Percentiles rank a stretch among this genome's conserved stretches.
These are phyloP conservation scores for Stephanodiscus triporus DNA, from an alignment of 108 stramenopile species.

Conservation along the genomic window DNA sequence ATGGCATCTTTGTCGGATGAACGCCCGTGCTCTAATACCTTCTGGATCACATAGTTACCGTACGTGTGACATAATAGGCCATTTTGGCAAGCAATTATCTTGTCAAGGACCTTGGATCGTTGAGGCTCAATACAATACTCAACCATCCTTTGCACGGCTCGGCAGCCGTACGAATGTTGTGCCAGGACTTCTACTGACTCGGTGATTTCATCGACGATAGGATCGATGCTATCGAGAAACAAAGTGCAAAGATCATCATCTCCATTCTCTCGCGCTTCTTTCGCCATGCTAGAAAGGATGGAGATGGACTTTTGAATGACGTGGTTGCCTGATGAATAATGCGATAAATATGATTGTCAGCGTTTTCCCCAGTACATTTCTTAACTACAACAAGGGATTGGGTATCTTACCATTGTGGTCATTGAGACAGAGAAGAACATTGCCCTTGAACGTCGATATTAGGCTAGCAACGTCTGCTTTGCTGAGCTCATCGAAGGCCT, in stretches of 20 bases:
- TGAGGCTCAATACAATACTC: slow-evolving; percentile 83
- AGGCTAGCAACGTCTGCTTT: slow-evolving; percentile 67
- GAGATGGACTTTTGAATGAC: slow-evolving; percentile 94
- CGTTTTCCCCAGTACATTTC: not conserved
- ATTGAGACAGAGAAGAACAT: slow-evolving; percentile 84
- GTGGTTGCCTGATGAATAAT: slow-evolving; percentile 72
- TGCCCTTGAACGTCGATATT: slow-evolving; percentile 73
- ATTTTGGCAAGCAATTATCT: slow-evolving; percentile 49
- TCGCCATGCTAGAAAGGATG: slow-evolving; percentile 56
- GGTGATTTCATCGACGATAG: slow-evolving; percentile 84
- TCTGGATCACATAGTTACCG: slow-evolving; percentile 89
- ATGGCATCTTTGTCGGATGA: slow-evolving; percentile 66
- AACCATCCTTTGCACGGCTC: slow-evolving; percentile 91
- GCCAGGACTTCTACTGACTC: slow-evolving; percentile 71
- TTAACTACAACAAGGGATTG: not conserved
- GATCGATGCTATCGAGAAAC: slow-evolving; percentile 73
- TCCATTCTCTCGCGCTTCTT: slow-evolving; percentile 30
- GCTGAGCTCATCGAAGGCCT: slow-evolving; percentile 76
- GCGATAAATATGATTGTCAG: not conserved
- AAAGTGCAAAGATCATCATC: slow-evolving; percentile 31
- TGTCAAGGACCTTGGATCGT: slow-evolving; percentile 60
- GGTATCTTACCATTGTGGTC: slow-evolving; percentile 70
- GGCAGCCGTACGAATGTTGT: slow-evolving; percentile 91
- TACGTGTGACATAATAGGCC: slow-evolving; percentile 75
- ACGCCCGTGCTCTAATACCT: slow-evolving; percentile 77